These are phyloP conservation scores for Cladophialophora bantiana DNA, from an alignment of 2,329 filamentous ascomycete genomes.

Conservation along the genomic window DNA sequence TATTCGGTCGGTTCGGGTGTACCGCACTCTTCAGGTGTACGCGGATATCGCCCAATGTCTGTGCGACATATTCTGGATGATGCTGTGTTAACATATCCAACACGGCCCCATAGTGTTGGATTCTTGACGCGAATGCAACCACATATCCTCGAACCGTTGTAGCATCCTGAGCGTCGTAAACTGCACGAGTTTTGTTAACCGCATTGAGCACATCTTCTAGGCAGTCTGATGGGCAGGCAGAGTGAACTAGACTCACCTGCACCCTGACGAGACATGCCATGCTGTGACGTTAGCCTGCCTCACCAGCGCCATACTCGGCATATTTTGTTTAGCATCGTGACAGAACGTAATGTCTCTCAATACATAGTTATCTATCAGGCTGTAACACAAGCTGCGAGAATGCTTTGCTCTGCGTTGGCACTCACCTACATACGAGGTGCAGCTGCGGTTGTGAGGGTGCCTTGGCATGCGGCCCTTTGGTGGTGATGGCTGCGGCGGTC, in stretches of 20 bases:
- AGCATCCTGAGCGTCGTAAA: not conserved
- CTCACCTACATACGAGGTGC: too few relatives aligned
- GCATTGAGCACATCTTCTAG: not conserved
- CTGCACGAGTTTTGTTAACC: not conserved
- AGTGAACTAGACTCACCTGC: not conserved
- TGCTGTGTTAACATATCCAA: too few relatives aligned
- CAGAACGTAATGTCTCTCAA: too few relatives aligned
- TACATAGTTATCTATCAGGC: too few relatives aligned
- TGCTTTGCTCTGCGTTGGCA: too few relatives aligned
- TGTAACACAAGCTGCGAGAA: too few relatives aligned
- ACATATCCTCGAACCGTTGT: not conserved
- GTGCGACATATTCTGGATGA: too few relatives aligned
- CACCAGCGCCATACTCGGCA: not conserved
- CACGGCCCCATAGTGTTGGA: not conserved
- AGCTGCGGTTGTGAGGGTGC: too few relatives aligned
- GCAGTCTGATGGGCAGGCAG: not conserved
- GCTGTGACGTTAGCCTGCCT: not conserved
- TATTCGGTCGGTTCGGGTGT: too few relatives aligned
- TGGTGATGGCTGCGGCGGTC: constrained; percentile 2
- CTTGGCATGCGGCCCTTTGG: not conserved
- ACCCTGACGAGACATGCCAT: not conserved
- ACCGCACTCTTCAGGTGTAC: too few relatives aligned
- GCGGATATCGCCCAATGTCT: too few relatives aligned
- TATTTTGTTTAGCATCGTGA: too few relatives aligned
- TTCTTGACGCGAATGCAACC: not conserved